Percentiles rank a stretch among this genome's conserved stretches.
Evolutionary conservation across 805 yeast species (phyloP).

Genomic region (Starmerella vaccinii): DNA sequence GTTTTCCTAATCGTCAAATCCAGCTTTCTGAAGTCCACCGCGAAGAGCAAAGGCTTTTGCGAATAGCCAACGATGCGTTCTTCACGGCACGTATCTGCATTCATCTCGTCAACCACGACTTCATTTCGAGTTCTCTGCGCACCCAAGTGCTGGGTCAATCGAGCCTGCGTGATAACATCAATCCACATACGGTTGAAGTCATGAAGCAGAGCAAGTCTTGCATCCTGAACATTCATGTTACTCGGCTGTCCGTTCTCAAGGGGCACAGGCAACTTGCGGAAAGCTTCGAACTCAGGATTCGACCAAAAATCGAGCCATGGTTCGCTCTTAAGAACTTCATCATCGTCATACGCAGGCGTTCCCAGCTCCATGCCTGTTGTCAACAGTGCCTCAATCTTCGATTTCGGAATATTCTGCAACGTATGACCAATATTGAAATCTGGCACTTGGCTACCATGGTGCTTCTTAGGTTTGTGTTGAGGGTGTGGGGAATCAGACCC

Average conservation of each 20-base stretch:
- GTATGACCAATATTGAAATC: background rate
- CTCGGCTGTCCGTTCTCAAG: conserved; percentile 9
- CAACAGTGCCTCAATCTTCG: conserved; percentile 11
- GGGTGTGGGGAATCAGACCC: background rate
- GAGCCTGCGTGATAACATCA: conserved; percentile 40
- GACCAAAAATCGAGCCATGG: conserved; percentile 25
- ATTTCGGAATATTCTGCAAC: conserved; percentile 1
- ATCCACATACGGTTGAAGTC: conserved; percentile 63
- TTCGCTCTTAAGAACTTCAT: conserved; percentile 10
- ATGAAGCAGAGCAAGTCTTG: conserved; percentile 35
- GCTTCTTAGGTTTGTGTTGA: background rate
- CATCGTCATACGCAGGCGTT: conserved; percentile 10
- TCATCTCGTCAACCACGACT: conserved; percentile 26
- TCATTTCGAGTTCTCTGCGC: conserved; percentile 35
- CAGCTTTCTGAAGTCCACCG: conserved; percentile 41
- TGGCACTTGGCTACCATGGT: background rate
- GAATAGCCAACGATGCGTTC: conserved; percentile 41
- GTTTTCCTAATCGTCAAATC: conserved; percentile 44
- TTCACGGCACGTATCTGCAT: conserved; percentile 35
- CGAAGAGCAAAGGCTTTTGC: conserved; percentile 44
- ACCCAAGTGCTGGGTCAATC: conserved; percentile 23
- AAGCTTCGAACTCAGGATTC: conserved; percentile 11
- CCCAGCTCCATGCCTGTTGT: conserved; percentile 17
- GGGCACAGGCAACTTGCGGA: conserved; percentile 17
- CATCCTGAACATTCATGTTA: conserved; percentile 27